phyloP scores from a whole-genome alignment of 768 basidiomycete species.

The Psilocybe sp. region DNA sequence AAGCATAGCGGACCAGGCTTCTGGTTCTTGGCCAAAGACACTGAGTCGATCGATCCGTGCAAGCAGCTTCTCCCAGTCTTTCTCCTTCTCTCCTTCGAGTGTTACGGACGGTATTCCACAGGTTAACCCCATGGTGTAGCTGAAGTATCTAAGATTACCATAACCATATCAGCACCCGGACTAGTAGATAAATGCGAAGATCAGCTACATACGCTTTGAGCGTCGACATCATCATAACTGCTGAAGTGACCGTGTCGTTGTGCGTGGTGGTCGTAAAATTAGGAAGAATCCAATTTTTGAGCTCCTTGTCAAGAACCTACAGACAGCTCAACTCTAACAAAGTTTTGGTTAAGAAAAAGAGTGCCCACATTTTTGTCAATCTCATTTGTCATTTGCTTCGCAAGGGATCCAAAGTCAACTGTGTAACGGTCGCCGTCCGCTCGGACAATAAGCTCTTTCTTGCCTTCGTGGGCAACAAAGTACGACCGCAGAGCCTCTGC shows the following conservation, averaged over 20 bases:
- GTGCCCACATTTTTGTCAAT: constrained; percentile 21
- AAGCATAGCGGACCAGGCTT: constrained; percentile 14
- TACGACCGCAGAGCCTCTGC: constrained; percentile 27
- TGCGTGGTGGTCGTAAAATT: constrained; percentile 5
- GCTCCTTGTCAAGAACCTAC: constrained; percentile 7
- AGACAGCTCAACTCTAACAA: not conserved
- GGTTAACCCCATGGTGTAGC: not conserved
- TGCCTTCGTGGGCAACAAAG: constrained; percentile 33
- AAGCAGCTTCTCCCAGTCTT: constrained; percentile 23
- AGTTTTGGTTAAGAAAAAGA: not conserved
- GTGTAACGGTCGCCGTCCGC: constrained; percentile 10
- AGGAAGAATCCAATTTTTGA: constrained; percentile 9
- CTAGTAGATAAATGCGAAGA: not conserved
- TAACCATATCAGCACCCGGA: not conserved
- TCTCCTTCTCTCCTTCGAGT: constrained; percentile 16
- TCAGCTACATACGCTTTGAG: constrained; percentile 23
- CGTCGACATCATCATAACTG: constrained; percentile 6
- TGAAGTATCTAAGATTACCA: constrained; percentile 6
- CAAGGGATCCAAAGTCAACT: constrained; percentile 31
- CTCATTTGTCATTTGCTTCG: constrained; percentile 19
- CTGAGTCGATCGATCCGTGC: constrained; percentile 16
- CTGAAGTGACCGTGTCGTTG: constrained; percentile 4
- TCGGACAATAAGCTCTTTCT: constrained; percentile 25
- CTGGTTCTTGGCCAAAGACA: constrained; percentile 12
- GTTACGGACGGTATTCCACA: constrained; percentile 25